phyloP scores from a whole-genome alignment of 305 asterid genomes.

The Plantago rigida region DNA sequence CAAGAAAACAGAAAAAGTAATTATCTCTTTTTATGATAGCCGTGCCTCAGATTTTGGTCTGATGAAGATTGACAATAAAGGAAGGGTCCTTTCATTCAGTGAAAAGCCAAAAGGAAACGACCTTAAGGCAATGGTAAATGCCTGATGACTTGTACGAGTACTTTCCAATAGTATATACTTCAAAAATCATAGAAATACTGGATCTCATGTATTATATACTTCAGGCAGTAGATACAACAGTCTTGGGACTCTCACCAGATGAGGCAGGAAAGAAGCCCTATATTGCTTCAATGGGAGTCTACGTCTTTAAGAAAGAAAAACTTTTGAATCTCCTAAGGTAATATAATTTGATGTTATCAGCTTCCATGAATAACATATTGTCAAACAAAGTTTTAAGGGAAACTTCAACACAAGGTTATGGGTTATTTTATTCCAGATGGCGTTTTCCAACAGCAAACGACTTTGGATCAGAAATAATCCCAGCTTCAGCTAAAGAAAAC shows the following conservation, averaged over 20 bases:
- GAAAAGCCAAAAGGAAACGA: slow-evolving; percentile 82
- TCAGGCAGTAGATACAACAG: slow-evolving; percentile 86
- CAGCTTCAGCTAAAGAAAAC: slow-evolving; percentile 81
- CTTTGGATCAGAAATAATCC: slow-evolving; percentile 92
- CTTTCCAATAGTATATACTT: neutral
- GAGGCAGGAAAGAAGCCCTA: slow-evolving; percentile 87
- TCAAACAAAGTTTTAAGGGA: neutral
- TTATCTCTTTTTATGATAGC: slow-evolving; percentile 46
- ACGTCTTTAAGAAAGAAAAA: slow-evolving; percentile 90
- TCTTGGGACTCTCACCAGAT: slow-evolving; percentile 67
- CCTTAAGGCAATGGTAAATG: slow-evolving; percentile 75
- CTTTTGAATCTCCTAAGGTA: slow-evolving; percentile 83
- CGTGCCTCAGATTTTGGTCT: slow-evolving; percentile 98
- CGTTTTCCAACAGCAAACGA: slow-evolving; percentile 95
- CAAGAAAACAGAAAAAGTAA: slow-evolving; percentile 14
- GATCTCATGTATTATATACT: slow-evolving; percentile 21
- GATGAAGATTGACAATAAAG: slow-evolving; percentile 82
- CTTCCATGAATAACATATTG: neutral
- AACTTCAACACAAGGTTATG: slow-evolving; percentile 19
- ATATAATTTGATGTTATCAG: neutral
- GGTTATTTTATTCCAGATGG: slow-evolving; percentile 45
- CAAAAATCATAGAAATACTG: slow-evolving; percentile 7
- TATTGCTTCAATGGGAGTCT: slow-evolving; percentile 96
- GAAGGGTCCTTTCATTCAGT: slow-evolving; percentile 72
- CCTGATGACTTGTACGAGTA: slow-evolving; percentile 1